These are phyloP conservation scores for Eragrostis nindensis DNA, from an alignment of 176 grass and related monocot genomes.

Conservation along the genomic window DNA sequence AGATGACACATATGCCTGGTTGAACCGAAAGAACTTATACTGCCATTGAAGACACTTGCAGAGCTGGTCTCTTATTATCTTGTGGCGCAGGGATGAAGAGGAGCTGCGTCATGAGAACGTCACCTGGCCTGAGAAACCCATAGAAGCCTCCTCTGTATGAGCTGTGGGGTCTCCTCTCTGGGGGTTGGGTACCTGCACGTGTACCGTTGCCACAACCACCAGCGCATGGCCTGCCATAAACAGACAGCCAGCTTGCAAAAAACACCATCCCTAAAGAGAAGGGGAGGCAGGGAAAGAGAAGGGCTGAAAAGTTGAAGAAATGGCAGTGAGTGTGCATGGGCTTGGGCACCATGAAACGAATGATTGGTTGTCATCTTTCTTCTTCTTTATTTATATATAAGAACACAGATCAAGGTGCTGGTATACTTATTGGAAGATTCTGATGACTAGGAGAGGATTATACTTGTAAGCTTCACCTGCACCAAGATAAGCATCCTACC, in stretches of 20 bases:
- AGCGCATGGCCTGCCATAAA: slow-evolving; percentile 38
- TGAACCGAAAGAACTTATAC: slow-evolving; percentile 9
- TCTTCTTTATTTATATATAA: not conserved
- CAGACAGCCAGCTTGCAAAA: slow-evolving; percentile 36
- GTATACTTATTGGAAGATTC: slow-evolving; percentile 44
- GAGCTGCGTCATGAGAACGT: slow-evolving; percentile 48
- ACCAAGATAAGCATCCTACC: slow-evolving; percentile 44
- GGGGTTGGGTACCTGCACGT: slow-evolving; percentile 35
- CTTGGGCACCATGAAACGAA: slow-evolving; percentile 41
- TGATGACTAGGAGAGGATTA: slow-evolving; percentile 30
- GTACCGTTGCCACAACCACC: slow-evolving; percentile 24
- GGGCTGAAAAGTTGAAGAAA: slow-evolving; percentile 36
- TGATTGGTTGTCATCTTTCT: slow-evolving; percentile 33
- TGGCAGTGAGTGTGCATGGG: slow-evolving; percentile 37
- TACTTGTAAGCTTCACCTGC: slow-evolving; percentile 8
- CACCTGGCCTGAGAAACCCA: slow-evolving; percentile 8
- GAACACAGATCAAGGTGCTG: slow-evolving; percentile 36
- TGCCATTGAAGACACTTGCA: slow-evolving; percentile 20
- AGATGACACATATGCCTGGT: slow-evolving; percentile 7
- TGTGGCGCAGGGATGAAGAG: slow-evolving; percentile 12
- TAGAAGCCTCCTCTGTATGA: slow-evolving; percentile 27
- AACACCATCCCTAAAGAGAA: slow-evolving; percentile 42
- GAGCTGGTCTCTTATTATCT: not conserved
- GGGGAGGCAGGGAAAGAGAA: not conserved
- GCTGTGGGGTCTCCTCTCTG: not conserved